These are phyloP conservation scores for Balamuthia mandrillaris DNA, from an alignment of 208 protist species.

Conservation along the genomic window DNA sequence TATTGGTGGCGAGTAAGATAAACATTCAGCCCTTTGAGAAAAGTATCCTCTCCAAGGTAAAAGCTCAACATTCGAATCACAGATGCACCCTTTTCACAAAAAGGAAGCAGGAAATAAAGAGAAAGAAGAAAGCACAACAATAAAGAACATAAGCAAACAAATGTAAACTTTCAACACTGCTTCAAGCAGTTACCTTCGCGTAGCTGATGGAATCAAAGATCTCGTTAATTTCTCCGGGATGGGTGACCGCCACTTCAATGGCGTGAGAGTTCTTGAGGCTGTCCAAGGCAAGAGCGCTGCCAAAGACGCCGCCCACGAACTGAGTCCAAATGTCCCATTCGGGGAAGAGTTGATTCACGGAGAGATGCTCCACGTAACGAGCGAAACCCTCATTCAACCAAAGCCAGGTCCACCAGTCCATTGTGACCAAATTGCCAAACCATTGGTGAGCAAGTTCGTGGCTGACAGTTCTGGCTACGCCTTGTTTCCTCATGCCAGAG, in stretches of 20 bases:
- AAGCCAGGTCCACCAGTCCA: constrained; percentile 95
- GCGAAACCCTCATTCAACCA: constrained; percentile 99
- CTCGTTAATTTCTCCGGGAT: constrained; percentile 79
- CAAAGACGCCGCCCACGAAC: constrained; percentile 70
- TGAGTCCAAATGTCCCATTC: constrained; percentile 65
- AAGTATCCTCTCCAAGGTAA: constrained; percentile 77
- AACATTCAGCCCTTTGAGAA: constrained; percentile 77
- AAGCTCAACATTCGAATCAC: constrained; percentile 20
- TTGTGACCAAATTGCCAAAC: constrained; percentile 96
- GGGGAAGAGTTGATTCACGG: constrained; percentile 40
- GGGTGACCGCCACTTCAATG: constrained; percentile 88
- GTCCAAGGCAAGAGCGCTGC: constrained; percentile 82
- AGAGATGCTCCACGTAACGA: constrained; percentile 88
- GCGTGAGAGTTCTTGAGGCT: constrained; percentile 89
- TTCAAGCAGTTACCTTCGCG: too few relatives aligned
- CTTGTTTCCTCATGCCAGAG: constrained; percentile 73
- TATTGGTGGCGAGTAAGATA: constrained; percentile 88
- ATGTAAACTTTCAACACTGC: too few relatives aligned
- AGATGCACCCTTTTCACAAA: constrained; percentile 44
- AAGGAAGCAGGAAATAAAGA: too few relatives aligned
- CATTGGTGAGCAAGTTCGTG: constrained; percentile 96
- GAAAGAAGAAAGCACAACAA: too few relatives aligned
- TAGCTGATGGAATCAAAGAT: constrained; percentile 56
- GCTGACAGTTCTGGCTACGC: constrained; percentile 80
- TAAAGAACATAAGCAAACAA: too few relatives aligned